Percentiles rank a stretch among this genome's conserved stretches.
phyloP scores from a whole-genome alignment of 495 filamentous ascomycete species.

The Tuber borchii region DNA sequence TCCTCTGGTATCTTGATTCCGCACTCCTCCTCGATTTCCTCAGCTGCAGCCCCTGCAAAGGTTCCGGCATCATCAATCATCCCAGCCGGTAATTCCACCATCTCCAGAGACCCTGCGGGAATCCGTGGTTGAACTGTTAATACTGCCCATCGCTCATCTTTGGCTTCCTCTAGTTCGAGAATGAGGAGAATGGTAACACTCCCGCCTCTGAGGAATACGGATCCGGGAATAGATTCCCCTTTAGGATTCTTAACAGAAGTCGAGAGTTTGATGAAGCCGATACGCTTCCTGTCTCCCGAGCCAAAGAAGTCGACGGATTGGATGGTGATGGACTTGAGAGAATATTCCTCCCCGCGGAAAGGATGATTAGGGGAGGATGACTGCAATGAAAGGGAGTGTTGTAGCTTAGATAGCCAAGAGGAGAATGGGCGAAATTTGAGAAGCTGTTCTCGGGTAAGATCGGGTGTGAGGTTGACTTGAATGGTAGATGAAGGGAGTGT shows the following conservation, averaged over 20 bases:
- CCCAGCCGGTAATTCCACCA: slow-evolving; percentile 78
- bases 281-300: slow-evolving; percentile 42
- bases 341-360: slow-evolving; percentile 65
- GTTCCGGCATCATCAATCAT: slow-evolving; percentile 76
- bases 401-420: slow-evolving; percentile 64
- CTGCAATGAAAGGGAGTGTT: slow-evolving; percentile 60
- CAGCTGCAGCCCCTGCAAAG: slow-evolving; percentile 70
- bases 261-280: slow-evolving; percentile 75
- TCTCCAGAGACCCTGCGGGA: slow-evolving; percentile 65
- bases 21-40: slow-evolving; percentile 77
- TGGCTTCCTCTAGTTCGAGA: slow-evolving; percentile 50
- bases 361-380: slow-evolving; percentile 52
- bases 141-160: slow-evolving; percentile 61
- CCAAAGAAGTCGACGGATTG: slow-evolving; percentile 72
- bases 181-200: slow-evolving; percentile 77
- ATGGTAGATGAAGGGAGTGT: slow-evolving; percentile 42
- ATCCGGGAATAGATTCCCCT: slow-evolving; percentile 65
- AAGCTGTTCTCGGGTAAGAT: slow-evolving; percentile 58
- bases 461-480: slow-evolving; percentile 53
- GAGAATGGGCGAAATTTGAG: slow-evolving; percentile 65
- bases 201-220: slow-evolving; percentile 72
- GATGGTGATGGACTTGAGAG: slow-evolving; percentile 61
- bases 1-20: slow-evolving; percentile 51
- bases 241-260: slow-evolving; percentile 57
- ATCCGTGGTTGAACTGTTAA: slow-evolving; percentile 79